These are phyloP conservation scores for Fusarium sp. DNA, from an alignment of 2,329 filamentous ascomycete genomes.

Conservation along the genomic window DNA sequence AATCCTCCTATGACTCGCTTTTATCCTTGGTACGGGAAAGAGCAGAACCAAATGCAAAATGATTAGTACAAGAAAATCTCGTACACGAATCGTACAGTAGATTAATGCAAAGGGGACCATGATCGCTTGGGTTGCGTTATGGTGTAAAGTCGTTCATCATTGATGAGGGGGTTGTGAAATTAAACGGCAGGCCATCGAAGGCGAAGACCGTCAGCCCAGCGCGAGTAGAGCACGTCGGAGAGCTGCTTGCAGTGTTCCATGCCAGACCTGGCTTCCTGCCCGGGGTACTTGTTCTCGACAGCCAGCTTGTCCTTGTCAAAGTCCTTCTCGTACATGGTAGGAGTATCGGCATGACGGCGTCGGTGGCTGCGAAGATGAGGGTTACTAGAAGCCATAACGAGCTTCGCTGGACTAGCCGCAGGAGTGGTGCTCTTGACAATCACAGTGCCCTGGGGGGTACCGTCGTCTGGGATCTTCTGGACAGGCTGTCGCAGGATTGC, in stretches of 20 bases:
- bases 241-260: constrained; percentile 95
- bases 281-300: constrained; percentile 66
- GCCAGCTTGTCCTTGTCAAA: constrained; percentile 61
- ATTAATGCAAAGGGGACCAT: neutral
- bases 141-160: neutral
- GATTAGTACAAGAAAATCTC: constrained; percentile 14
- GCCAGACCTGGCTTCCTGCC: constrained; percentile 68
- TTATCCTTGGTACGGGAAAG: constrained; percentile 1
- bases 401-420: constrained; percentile 67
- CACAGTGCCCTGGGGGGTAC: constrained; percentile 66
- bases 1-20: constrained; percentile 7
- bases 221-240: constrained; percentile 88
- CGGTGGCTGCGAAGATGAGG: constrained; percentile 85
- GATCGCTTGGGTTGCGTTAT: neutral
- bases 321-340: constrained; percentile 57
- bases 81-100: constrained; percentile 21
- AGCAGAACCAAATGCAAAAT: constrained; percentile 28
- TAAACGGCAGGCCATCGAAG: constrained; percentile 70
- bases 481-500: constrained; percentile 58
- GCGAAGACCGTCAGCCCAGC: constrained; percentile 88
- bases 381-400: constrained; percentile 84
- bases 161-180: neutral
- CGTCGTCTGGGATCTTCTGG: constrained; percentile 56
- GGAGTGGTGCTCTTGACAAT: constrained; percentile 65
- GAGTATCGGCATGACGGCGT: constrained; percentile 67